Evolutionary conservation across 2,329 filamentous ascomycete species (phyloP).

Genomic region (Exophiala calicioides): DNA sequence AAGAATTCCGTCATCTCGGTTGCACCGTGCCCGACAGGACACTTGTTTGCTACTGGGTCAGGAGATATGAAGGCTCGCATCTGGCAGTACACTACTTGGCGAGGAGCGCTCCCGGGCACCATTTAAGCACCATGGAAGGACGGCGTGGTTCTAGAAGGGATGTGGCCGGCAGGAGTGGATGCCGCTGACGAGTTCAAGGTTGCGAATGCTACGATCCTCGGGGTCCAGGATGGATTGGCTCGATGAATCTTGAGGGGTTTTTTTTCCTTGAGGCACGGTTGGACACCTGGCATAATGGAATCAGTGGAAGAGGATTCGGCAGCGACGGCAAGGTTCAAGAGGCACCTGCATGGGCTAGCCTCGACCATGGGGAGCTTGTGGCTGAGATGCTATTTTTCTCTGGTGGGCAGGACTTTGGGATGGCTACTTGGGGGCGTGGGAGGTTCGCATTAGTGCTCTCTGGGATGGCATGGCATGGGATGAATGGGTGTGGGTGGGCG

Average conservation of each 20-base stretch:
- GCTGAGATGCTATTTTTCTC: conserved; percentile 1
- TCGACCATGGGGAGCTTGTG: not conserved
- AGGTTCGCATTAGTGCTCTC: conserved; percentile 16
- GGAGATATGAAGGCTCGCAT: conserved; percentile 97
- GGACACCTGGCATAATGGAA: too few relatives aligned
- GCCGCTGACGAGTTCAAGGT: too few relatives aligned
- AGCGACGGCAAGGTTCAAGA: conserved; percentile 1
- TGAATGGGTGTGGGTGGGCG: conserved; percentile 3
- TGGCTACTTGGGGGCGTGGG: conserved; percentile 13
- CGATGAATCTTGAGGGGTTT: not conserved
- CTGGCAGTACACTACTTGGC: conserved; percentile 70
- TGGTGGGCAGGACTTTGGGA: conserved; percentile 1
- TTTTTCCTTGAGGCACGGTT: not conserved
- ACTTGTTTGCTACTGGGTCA: conserved; percentile 91
- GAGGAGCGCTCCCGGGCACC: conserved; percentile 34
- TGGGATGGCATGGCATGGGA: too few relatives aligned
- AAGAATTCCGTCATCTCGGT: conserved; percentile 99
- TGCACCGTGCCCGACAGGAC: conserved; percentile 83
- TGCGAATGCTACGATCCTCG: too few relatives aligned
- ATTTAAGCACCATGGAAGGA: conserved; percentile 4
- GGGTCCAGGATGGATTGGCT: too few relatives aligned
- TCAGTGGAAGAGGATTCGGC: conserved; percentile 4
- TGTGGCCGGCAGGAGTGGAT: too few relatives aligned
- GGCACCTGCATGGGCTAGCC: not conserved
- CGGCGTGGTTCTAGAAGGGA: not conserved